A percentile compares a stretch with the other conserved stretches of the same genome.
These are phyloP conservation scores for Neurospora sp. DNA, from an alignment of 495 filamentous ascomycete genomes.

Conservation along the genomic window DNA sequence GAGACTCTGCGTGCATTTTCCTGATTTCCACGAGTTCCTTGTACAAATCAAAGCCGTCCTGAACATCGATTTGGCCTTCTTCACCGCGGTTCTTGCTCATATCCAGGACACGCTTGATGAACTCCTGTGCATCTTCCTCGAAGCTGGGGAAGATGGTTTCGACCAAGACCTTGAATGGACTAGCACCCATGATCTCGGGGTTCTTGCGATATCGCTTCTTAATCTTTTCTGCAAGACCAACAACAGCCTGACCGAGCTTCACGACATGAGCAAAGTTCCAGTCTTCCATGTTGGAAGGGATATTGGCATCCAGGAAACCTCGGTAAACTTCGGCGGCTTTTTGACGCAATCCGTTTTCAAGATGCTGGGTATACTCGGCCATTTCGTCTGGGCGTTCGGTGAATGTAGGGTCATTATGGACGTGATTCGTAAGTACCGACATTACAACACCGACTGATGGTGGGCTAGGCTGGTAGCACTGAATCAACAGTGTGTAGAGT, in stretches of 20 bases:
- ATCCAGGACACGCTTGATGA: constrained; percentile 70
- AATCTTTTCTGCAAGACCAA: constrained; percentile 72
- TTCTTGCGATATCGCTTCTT: constrained; percentile 86
- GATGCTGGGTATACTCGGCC: constrained; percentile 55
- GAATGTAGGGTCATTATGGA: constrained; percentile 70
- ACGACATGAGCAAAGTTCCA: constrained; percentile 86
- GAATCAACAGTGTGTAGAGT: constrained; percentile 74
- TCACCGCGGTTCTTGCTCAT: constrained; percentile 53
- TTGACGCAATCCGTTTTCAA: constrained; percentile 60
- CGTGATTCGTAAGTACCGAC: constrained; percentile 74
- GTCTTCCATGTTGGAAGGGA: constrained; percentile 63
- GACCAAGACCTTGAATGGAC: constrained; percentile 70
- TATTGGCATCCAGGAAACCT: constrained; percentile 56
- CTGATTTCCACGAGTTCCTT: constrained; percentile 76
- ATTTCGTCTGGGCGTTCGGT: constrained; percentile 56
- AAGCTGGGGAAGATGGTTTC: constrained; percentile 80
- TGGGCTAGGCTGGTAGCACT: constrained; percentile 80
- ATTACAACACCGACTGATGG: constrained; percentile 70
- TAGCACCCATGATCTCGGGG: constrained; percentile 83
- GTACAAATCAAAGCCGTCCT: constrained; percentile 93
- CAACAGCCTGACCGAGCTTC: constrained; percentile 73
- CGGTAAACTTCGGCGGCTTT: constrained; percentile 68
- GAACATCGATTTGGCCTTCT: constrained; percentile 56
- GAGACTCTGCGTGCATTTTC: constrained; percentile 59
- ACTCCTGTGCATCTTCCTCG: constrained; percentile 73